Percentiles rank a stretch among this genome's conserved stretches.
Evolutionary conservation across 1,284 basidiomycete species (phyloP).

Genomic region (Leccinum pachyderme): DNA sequence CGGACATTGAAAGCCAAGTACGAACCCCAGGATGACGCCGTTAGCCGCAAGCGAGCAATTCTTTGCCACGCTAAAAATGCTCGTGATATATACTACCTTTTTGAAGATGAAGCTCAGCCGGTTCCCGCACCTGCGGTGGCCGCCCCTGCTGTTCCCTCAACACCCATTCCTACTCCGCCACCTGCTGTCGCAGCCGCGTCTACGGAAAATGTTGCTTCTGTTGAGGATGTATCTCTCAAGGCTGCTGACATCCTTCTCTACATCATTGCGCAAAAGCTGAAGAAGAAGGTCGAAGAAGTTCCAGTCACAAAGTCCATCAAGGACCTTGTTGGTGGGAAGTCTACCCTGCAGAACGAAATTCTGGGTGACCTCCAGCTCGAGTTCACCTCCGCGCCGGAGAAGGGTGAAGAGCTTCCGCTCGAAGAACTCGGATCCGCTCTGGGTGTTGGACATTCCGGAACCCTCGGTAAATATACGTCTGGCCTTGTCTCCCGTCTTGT

Average conservation of each 20-base stretch:
- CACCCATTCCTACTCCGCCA: constrained; percentile 43
- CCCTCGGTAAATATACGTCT: constrained; percentile 95
- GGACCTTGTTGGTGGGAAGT: constrained; percentile 97
- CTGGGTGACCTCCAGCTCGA: constrained; percentile 91
- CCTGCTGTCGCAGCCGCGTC: constrained; percentile 46
- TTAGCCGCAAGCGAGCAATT: constrained; percentile 78
- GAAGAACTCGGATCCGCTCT: constrained; percentile 93
- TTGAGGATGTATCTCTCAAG: constrained; percentile 91
- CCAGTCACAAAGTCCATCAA: constrained; percentile 96
- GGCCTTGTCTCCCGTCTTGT: constrained; percentile 90
- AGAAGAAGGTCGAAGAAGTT: constrained; percentile 90
- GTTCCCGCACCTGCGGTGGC: constrained; percentile 44
- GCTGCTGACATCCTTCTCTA: constrained; percentile 86
- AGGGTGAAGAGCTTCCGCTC: constrained; percentile 94
- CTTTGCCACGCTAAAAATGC: constrained; percentile 93
- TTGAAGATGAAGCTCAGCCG: constrained; percentile 79
- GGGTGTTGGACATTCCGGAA: constrained; percentile 77
- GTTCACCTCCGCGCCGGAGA: constrained; percentile 91
- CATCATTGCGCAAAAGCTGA: constrained; percentile 97
- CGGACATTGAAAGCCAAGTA: constrained; percentile 97
- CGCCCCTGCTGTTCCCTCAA: constrained; percentile 44
- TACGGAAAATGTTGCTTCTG: constrained; percentile 65
- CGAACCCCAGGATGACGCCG: constrained; percentile 85
- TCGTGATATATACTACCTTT: constrained; percentile 97
- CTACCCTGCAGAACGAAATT: constrained; percentile 96